A percentile compares a stretch with the other conserved stretches of the same genome.
Conservation (phyloP, 164 flowering plant species). For the Umbilicus rupestris region DNA sequence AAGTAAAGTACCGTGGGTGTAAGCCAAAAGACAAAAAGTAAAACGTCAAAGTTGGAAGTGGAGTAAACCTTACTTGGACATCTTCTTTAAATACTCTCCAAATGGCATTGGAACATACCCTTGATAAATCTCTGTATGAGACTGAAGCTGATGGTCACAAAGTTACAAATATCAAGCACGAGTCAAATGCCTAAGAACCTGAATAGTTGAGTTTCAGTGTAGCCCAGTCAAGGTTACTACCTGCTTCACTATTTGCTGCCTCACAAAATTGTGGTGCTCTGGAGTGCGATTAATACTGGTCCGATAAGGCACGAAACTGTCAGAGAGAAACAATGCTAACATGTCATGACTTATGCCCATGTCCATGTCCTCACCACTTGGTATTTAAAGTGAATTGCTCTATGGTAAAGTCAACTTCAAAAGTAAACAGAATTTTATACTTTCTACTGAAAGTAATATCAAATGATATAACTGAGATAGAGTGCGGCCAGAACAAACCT, state of each 20-base stretch:
- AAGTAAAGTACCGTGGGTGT: background rate
- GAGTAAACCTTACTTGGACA: constrained; percentile 32
- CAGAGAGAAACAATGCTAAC: constrained; percentile 6
- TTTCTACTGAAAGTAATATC: background rate
- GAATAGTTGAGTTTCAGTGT: background rate
- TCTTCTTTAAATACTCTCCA: constrained; percentile 44
- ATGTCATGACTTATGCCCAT: too few relatives aligned
- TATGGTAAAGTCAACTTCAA: background rate
- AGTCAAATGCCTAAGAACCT: background rate
- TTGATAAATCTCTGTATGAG: constrained; percentile 39
- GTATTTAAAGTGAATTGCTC: background rate
- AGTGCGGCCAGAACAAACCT: constrained; percentile 24
- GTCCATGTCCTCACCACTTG: background rate
- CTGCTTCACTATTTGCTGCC: constrained; percentile 50
- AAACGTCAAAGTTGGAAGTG: background rate
- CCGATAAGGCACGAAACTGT: constrained; percentile 63
- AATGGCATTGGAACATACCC: constrained; percentile 68
- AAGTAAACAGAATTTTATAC: background rate
- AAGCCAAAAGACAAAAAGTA: background rate
- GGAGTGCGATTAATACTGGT: constrained; percentile 45
- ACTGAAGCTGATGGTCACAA: constrained; percentile 31
- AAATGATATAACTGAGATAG: background rate
- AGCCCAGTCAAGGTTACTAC: constrained; percentile 16
- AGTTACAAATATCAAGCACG: background rate
- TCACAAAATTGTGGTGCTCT: constrained; percentile 50